A percentile compares a stretch with the other conserved stretches of the same genome.
Conservation (phyloP, 805 yeast species). For the Lachancea cidri region DNA sequence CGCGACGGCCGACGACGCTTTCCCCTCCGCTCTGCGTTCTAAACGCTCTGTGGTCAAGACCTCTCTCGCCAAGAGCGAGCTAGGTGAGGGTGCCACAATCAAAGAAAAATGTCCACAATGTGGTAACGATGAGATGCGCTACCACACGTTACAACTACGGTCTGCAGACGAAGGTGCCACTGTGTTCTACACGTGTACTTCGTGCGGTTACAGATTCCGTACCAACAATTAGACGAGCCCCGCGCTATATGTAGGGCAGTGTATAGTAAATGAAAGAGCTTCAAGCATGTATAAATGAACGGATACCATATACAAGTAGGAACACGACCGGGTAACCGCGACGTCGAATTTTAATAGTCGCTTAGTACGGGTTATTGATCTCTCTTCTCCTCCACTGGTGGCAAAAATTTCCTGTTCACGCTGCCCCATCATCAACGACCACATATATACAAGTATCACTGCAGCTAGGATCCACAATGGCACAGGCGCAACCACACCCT, state of each 20-base stretch:
- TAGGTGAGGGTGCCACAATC: constrained; percentile 94
- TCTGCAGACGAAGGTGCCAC: constrained; percentile 99
- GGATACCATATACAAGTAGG: too few species aligned
- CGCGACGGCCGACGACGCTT: constrained; percentile 84
- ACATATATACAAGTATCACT: background rate
- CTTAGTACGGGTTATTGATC: too few species aligned
- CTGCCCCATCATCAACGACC: background rate
- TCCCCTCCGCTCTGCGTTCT: constrained; percentile 77
- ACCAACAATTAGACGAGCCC: constrained; percentile 63
- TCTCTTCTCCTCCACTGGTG: background rate
- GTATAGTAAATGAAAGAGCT: too few species aligned
- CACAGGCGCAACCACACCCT: constrained; percentile 28
- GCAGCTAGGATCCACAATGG: constrained; percentile 18
- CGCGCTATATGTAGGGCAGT: background rate
- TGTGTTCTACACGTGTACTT: constrained; percentile 92
- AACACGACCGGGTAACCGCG: too few species aligned
- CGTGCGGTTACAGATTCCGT: constrained; percentile 89
- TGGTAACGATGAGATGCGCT: constrained; percentile 97
- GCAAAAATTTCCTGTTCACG: background rate
- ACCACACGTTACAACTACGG: constrained; percentile 92
- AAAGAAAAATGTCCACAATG: constrained; percentile 98
- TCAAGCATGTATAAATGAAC: too few species aligned
- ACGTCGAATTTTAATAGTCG: too few species aligned
- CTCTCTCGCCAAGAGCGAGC: constrained; percentile 62
- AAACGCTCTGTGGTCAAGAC: constrained; percentile 92